These are phyloP conservation scores for Pinus albicaulis DNA, from an alignment of 75 land plant genomes.

Conservation along the genomic window DNA sequence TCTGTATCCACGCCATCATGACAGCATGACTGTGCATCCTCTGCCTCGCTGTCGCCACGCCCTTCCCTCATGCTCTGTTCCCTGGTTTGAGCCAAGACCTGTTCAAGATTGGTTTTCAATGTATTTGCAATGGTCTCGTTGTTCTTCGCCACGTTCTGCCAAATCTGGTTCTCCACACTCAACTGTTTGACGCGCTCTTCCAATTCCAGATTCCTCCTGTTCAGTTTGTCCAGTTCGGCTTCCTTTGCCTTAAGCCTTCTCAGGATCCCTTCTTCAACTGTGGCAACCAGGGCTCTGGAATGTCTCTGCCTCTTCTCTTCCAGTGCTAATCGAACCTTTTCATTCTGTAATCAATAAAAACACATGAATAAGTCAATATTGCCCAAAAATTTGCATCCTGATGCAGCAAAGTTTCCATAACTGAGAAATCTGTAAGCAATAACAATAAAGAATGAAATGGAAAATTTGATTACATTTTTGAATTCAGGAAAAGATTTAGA, in stretches of 20 bases:
- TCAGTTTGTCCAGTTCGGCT: constrained; percentile 39
- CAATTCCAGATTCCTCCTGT: constrained; percentile 39
- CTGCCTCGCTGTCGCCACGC: constrained; percentile 51
- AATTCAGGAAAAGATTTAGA: no score
- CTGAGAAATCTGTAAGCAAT: no score
- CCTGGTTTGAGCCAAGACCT: constrained; percentile 33
- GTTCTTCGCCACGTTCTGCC: constrained; percentile 45
- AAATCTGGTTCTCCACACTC: constrained; percentile 43
- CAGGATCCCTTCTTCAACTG: constrained; percentile 27
- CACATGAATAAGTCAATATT: background rate
- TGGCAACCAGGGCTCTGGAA: constrained; percentile 24
- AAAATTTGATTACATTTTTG: no score
- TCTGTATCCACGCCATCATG: constrained; percentile 10
- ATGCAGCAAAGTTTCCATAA: no score
- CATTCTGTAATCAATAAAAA: constrained; percentile 27
- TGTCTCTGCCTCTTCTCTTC: constrained; percentile 61
- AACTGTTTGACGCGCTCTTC: constrained; percentile 48
- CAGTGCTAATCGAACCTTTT: constrained; percentile 26
- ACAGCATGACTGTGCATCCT: constrained; percentile 63
- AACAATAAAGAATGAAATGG: no score
- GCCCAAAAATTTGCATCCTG: no score
- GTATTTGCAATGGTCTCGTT: constrained; percentile 35
- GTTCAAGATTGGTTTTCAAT: constrained; percentile 50
- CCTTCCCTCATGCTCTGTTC: constrained; percentile 40
- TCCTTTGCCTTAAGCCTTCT: constrained; percentile 43